Evolutionary conservation across 768 basidiomycete species (phyloP), one percentile per base, ranked within the genome.

Genomic region (Pisolithus albus): DNA sequence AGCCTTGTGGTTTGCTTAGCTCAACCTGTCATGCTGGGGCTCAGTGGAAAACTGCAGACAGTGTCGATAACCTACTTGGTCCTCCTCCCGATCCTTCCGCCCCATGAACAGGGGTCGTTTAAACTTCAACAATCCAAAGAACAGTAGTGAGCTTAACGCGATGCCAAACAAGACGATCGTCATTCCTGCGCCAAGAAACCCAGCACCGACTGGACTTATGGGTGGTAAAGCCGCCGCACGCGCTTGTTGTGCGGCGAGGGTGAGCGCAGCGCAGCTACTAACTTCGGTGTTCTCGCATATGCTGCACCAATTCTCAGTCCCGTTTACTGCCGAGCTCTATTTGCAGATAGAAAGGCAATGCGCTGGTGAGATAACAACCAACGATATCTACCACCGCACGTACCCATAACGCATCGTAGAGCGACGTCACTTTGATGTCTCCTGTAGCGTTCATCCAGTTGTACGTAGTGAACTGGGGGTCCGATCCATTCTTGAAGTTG

Each of bases 401-500:
- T 47, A 75, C 74, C 42, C 66, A 61, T 38, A 78, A 57, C 7
- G 68, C 64, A 51, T 73, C 61, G 40, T 78, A 64, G 59, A 86
- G 80, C 2, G 63, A 68, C 15, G 78, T 75, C 24, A 86, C 62
- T 21, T 79, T 78, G 5, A 83, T 72, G 62, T 85, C 84, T 15
- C 65, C 72, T 2, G 71, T 64, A 3, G 60, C 65, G 47, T 65
- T 64, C 49, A 84, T 61, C 61, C 81, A 72, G 49, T 67, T 63
- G 67, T 80, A 80, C 2, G 72, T 72, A 51, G 53, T 65, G 65
- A 82, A 84, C 11, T 56, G 43, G 41, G 75, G 74, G 50, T 65
- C 61, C 0, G 82, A 80, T 8, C 83, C 83, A 53, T 87, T 87
- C 72, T 83, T 84, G 70, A 88, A 84, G 54, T 75, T 78, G 68